Evolutionary conservation across 768 basidiomycete species (phyloP).

Genomic region (Boletus edulis): DNA sequence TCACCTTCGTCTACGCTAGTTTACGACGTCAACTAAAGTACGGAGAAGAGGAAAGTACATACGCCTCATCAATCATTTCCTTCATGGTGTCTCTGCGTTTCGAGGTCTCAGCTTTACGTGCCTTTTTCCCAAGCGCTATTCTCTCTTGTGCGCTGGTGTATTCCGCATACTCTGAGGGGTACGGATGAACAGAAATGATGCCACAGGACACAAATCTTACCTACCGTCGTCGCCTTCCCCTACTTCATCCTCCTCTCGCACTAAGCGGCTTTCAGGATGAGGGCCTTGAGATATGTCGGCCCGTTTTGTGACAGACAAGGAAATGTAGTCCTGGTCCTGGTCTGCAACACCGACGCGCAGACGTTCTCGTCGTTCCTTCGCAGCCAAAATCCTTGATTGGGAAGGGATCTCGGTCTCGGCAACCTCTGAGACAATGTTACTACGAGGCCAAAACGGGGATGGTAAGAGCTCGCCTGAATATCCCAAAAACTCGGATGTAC

Average conservation of each 20-base stretch:
- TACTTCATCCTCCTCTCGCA: constrained; percentile 84
- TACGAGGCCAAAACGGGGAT: neutral
- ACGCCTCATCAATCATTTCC: constrained; percentile 84
- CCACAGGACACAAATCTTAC: constrained; percentile 15
- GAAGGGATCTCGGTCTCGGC: constrained; percentile 57
- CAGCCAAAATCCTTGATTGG: constrained; percentile 66
- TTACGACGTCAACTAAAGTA: constrained; percentile 2
- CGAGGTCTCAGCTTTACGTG: constrained; percentile 64
- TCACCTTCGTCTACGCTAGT: constrained; percentile 78
- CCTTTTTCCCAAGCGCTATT: constrained; percentile 83
- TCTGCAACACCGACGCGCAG: constrained; percentile 49
- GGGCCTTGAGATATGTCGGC: constrained; percentile 61
- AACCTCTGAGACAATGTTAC: constrained; percentile 28
- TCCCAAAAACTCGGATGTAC: constrained; percentile 32
- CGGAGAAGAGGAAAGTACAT: constrained; percentile 27
- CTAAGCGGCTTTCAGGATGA: constrained; percentile 78
- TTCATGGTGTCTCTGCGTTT: constrained; percentile 69
- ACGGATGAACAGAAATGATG: constrained; percentile 7
- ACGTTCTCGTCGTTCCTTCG: constrained; percentile 74
- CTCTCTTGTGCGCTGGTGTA: constrained; percentile 86
- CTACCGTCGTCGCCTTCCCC: constrained; percentile 87
- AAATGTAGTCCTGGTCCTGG: constrained; percentile 82
- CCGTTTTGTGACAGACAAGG: constrained; percentile 63
- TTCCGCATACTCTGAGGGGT: constrained; percentile 69
- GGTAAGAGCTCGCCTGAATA: constrained; percentile 28